These are phyloP conservation scores for Diplotaxis tenuifolia DNA, from an alignment of 345 rosid species.

Conservation along the genomic window DNA sequence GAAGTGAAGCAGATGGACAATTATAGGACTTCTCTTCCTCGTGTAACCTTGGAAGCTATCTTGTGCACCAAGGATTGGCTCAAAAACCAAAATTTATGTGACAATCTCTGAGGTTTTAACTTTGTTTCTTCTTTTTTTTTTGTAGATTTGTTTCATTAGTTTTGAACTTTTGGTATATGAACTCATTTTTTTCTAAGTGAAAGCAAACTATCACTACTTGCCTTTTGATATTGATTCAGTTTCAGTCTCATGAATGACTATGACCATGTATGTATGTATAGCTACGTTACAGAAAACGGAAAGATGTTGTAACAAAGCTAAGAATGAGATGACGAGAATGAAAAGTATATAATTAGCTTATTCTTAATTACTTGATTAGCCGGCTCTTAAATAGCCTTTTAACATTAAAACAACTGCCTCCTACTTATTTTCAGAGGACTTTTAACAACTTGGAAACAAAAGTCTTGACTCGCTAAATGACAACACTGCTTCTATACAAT, in stretches of 20 bases:
- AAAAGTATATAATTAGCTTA: neutral
- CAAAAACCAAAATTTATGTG: constrained; percentile 9
- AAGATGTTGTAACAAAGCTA: neutral
- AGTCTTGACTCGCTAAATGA: neutral
- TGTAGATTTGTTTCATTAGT: neutral
- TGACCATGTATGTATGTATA: neutral
- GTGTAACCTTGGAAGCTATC: constrained; percentile 69
- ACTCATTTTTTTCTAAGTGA: constrained; percentile 60
- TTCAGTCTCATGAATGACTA: constrained; percentile 80
- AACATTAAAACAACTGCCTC: neutral
- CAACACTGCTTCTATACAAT: neutral
- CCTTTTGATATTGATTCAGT: constrained; percentile 64
- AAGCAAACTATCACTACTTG: constrained; percentile 68
- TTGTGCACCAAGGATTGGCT: constrained; percentile 76
- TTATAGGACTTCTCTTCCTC: constrained; percentile 55
- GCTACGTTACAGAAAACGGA: too few relatives aligned
- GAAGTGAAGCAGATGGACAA: constrained; percentile 53
- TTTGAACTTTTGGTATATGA: constrained; percentile 50
- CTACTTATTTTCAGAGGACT: neutral
- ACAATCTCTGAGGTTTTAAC: neutral
- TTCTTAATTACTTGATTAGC: neutral
- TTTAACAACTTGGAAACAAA: neutral
- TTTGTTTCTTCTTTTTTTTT: neutral
- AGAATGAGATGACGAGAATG: neutral
- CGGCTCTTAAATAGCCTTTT: neutral